Conservation (phyloP, 441 rosid species). For the Daphne laureola region DNA sequence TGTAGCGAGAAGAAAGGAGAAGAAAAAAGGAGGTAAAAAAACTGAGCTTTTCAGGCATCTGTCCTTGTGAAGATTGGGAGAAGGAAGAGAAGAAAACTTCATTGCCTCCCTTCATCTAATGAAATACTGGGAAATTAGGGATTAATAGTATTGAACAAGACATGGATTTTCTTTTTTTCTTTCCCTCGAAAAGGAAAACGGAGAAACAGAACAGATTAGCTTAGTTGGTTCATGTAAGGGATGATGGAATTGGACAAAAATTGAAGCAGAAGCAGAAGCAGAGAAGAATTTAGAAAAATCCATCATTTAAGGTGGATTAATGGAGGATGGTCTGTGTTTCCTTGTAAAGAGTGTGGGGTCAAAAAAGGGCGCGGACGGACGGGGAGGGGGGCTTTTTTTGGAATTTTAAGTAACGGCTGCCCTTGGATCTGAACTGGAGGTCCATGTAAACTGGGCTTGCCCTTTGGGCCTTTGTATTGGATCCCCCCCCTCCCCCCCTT, state of each 20-base stretch:
- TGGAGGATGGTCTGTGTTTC: neutral
- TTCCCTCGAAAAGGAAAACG: neutral
- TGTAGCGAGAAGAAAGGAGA: conserved; percentile 29
- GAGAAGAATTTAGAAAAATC: neutral
- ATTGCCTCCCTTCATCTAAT: conserved; percentile 3
- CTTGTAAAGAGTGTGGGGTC: conserved; percentile 14
- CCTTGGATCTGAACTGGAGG: conserved; percentile 3
- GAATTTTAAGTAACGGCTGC: neutral
- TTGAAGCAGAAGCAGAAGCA: neutral
- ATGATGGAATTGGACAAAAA: neutral
- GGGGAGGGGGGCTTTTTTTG: neutral
- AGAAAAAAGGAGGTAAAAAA: conserved; percentile 27
- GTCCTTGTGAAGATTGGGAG: conserved; percentile 14
- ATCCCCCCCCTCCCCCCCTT: too few species aligned
- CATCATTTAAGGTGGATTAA: neutral
- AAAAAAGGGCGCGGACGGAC: neutral
- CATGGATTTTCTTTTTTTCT: too few species aligned
- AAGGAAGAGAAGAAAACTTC: conserved; percentile 15
- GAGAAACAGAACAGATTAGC: neutral
- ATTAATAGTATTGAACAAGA: too few species aligned
- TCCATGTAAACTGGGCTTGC: conserved; percentile 2
- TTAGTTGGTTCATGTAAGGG: conserved; percentile 16
- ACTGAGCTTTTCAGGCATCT: conserved; percentile 25
- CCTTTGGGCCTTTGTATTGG: too few species aligned
- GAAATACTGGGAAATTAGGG: neutral